Evolutionary conservation across 345 rosid genomes (phyloP), one percentile per base, ranked within the genome.

Genomic region (Hibiscus tridactylites): DNA sequence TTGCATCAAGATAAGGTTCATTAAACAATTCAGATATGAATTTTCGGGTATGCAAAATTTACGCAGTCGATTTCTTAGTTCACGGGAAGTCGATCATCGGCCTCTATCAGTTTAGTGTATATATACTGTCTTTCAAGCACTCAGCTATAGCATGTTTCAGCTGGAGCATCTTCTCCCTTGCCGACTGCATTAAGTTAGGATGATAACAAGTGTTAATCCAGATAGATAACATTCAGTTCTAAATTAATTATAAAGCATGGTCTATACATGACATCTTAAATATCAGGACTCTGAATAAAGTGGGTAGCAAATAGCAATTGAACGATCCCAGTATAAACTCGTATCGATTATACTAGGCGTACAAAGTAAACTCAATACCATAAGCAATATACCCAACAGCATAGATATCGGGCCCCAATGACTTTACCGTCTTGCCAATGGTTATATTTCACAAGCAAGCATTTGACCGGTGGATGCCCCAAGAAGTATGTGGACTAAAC

Each of bases 101-200:
- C 13, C 49, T 8, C 13, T 46, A 2, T 46, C 49, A 8, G 49
- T 46, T 46, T 46, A 46, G 13, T 46, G 3, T 46, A 46, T 46
- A 46, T 50, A 39, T 59, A 47, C 72, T 3, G 58, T 78, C 91
- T 58, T 83, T 85, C 78, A 93, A 70, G 74, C 88, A 87, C 78
- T 86, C 86, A 2, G 83, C 84, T 9, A 91, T 75, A 11, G 76
- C 78, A 70, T 62, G 83, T 82, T 86, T 85, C 82, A 91, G 68
- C 72, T 87, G 93, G 58, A 79, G 71, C 92, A 87, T 81, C 83
- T 88, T 88, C 77, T 78, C 85, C 80, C 79, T 87, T 6, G 92
- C 94, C 73, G 76, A 78, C 97, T 91, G 90, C 86, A 74, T 35
- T 71, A 54, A 68, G 71, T 73, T 29, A 68, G 19, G 44, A 71